phyloP scores from a whole-genome alignment of 1,284 basidiomycete species.

The Inonotus hispidus region DNA sequence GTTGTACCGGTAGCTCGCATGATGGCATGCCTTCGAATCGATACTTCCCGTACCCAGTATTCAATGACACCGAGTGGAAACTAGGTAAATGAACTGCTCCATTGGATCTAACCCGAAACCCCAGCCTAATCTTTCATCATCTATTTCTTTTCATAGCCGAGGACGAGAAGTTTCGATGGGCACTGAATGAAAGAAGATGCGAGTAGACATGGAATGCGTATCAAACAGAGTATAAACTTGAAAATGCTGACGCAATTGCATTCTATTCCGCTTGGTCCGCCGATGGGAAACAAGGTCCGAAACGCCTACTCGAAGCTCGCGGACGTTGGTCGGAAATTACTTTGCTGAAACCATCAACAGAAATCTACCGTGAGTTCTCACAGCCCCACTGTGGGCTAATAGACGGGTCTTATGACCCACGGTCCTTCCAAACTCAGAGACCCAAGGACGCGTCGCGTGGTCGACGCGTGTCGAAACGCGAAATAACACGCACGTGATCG shows the following conservation, averaged over 20 bases:
- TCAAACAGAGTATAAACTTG: not conserved
- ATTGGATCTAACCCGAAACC: not conserved
- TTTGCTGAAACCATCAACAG: not conserved
- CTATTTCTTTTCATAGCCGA: not conserved
- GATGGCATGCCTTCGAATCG: not conserved
- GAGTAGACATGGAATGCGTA: not conserved
- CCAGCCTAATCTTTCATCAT: not conserved
- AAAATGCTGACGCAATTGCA: not conserved
- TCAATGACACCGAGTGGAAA: not conserved
- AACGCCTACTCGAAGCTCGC: not conserved
- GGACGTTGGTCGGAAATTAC: not conserved
- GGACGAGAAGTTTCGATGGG: not conserved
- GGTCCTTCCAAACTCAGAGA: not conserved
- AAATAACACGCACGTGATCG: not conserved
- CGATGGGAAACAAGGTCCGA: not conserved
- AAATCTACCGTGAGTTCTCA: not conserved
- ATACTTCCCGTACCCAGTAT: not conserved
- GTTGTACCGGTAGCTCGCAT: not conserved
- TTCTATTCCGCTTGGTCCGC: not conserved
- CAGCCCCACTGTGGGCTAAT: not conserved
- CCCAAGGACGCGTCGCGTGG: not conserved
- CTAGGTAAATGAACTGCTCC: not conserved
- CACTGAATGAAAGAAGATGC: not conserved
- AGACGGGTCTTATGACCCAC: not conserved
- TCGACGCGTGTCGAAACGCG: not conserved